Evolutionary conservation across 2,329 filamentous ascomycete species (phyloP), one percentile per base, ranked within the genome.

Genomic region (Hypomyces rosellus): DNA sequence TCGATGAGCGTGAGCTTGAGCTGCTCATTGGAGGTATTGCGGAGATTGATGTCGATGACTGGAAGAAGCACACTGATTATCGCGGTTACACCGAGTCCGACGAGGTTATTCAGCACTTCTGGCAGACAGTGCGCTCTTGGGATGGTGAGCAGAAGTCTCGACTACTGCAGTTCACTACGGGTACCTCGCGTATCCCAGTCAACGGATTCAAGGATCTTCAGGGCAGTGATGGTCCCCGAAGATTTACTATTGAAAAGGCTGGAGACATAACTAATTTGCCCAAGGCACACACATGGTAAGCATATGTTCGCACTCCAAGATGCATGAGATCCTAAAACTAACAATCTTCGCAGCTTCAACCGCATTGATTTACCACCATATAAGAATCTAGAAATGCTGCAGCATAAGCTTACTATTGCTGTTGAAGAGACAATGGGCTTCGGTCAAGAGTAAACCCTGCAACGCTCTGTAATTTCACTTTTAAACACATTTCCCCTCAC

Each of bases 61-160:
- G 93, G 93, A 97, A 99, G 86, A 99, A 99, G 77, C 93, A 99
- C 73, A 99, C 93, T 43, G 93, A 99, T 66, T 99, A 99, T 71
- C 87, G 93, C 61, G 93, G 93, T 49, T 99, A 99, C 78, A 96
- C 95, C 9, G 93, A 99, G 72, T 90, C 85, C 51, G 93, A 99
- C 62, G 89, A 96, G 65, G 93, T 99, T 22, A 93, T 99, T 58
- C 88, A 95, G 69, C 91, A 95, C 76, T 99, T 99, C 80, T 99
- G 93, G 93, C 91, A 96, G 76, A 92, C 88, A 54, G 93, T 99
- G 57, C 85, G 92, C 58, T 89, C 83, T 54, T 99, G 93, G 93
- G 93, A 99, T 67, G 90, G 93, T 25, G 93, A 99, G 70, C 93
- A 99, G 71, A 99, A 99, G 76, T 96, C 89, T 48, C 86, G 93